These are phyloP conservation scores for Guadua angustifolia DNA, from an alignment of 176 grass and related monocot species.

Conservation along the genomic window DNA sequence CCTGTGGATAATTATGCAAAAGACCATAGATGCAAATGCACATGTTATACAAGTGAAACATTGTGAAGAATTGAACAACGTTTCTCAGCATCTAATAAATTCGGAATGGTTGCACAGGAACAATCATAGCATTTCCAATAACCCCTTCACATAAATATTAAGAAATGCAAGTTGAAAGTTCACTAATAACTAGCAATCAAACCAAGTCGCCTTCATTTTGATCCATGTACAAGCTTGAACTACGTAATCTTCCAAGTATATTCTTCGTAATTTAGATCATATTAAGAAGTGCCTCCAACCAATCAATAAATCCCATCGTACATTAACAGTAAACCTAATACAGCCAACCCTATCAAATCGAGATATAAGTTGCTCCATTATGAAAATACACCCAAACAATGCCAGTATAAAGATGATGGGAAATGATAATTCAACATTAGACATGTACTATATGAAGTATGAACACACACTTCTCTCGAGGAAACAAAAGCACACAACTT, in stretches of 20 bases:
- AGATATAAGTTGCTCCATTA: neutral
- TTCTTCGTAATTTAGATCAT: neutral
- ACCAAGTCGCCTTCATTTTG: neutral
- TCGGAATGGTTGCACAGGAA: no score
- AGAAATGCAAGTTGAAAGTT: neutral
- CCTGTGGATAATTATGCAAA: neutral
- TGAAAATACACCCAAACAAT: neutral
- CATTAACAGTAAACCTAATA: neutral
- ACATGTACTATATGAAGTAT: neutral
- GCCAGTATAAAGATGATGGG: no score
- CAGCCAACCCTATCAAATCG: neutral
- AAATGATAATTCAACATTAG: no score
- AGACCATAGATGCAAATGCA: neutral
- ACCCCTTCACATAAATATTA: no score
- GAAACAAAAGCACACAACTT: neutral
- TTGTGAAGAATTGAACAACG: no score
- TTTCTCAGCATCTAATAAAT: no score
- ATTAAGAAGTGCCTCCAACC: neutral
- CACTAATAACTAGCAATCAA: neutral
- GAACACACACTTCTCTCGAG: neutral
- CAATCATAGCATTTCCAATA: no score
- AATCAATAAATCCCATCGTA: neutral
- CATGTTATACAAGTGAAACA: no score
- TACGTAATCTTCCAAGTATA: neutral
- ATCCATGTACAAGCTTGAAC: neutral